These are phyloP conservation scores for Zanthoxylum bungeanum DNA, from an alignment of 345 rosid species.

Conservation along the genomic window DNA sequence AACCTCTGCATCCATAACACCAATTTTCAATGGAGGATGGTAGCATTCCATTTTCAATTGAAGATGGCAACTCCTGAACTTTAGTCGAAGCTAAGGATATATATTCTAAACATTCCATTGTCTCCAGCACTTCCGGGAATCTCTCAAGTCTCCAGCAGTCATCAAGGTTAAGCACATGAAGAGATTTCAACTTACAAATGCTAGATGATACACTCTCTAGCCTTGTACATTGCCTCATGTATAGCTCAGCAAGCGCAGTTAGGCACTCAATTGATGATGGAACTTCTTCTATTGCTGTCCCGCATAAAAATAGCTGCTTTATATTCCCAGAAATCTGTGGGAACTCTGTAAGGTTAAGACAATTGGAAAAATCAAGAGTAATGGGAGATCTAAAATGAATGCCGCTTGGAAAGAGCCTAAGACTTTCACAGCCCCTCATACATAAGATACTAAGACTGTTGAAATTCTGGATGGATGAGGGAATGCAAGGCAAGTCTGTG, in stretches of 20 bases:
- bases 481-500: neutral
- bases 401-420: neutral
- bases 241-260: neutral
- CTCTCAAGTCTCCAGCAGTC: neutral
- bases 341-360: slow-evolving; percentile 3
- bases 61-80: neutral
- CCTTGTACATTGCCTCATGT: neutral
- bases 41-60: neutral
- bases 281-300: neutral
- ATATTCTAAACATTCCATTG: neutral
- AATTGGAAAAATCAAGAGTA: neutral
- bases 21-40: neutral
- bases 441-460: neutral
- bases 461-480: neutral
- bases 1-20: neutral
- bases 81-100: neutral
- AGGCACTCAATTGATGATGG: neutral
- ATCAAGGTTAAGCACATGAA: neutral
- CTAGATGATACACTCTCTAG: slow-evolving; percentile 1
- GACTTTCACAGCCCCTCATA: neutral
- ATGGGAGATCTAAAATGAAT: neutral
- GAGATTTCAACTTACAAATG: slow-evolving; percentile 12
- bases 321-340: neutral
- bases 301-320: neutral
- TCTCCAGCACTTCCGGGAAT: neutral